Evolutionary conservation across 2,329 filamentous ascomycete genomes (phyloP).

Genomic region (Aspergillus sergii): DNA sequence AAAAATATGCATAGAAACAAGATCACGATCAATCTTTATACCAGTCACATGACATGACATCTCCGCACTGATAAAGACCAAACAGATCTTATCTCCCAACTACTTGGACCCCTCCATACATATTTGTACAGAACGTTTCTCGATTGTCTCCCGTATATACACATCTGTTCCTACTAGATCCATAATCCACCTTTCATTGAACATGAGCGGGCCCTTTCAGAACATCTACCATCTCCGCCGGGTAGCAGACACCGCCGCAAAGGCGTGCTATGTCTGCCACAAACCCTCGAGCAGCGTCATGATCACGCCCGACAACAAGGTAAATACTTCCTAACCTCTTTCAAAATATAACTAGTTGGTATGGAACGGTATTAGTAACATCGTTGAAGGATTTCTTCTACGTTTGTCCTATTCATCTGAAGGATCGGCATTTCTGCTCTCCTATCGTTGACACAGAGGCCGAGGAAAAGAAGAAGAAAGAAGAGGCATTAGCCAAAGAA

Average conservation of each 20-base stretch:
- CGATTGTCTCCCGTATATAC: neutral
- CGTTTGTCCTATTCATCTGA: slow-evolving; percentile 79
- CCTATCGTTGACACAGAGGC: slow-evolving; percentile 51
- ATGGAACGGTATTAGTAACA: neutral
- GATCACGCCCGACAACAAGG: slow-evolving; percentile 87
- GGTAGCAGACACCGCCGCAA: slow-evolving; percentile 81
- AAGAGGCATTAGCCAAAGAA: slow-evolving; percentile 47
- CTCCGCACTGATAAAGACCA: slow-evolving; percentile 4
- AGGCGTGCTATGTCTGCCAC: slow-evolving; percentile 88
- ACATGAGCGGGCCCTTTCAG: slow-evolving; percentile 49
- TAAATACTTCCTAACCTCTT: slow-evolving; percentile 37
- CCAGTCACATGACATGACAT: slow-evolving; percentile 16
- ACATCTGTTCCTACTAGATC: neutral
- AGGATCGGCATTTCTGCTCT: slow-evolving; percentile 77
- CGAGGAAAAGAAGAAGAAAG: slow-evolving; percentile 45
- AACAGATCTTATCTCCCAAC: neutral
- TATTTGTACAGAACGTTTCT: neutral
- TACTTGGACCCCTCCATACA: neutral
- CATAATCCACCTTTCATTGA: neutral
- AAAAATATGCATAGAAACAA: neutral
- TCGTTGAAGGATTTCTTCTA: slow-evolving; percentile 79
- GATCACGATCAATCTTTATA: neutral
- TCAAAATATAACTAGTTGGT: neutral
- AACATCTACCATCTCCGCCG: slow-evolving; percentile 85
- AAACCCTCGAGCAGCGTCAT: slow-evolving; percentile 85